These are phyloP conservation scores for Camellia sinensis DNA, from an alignment of 148 eudicot species.

Conservation along the genomic window DNA sequence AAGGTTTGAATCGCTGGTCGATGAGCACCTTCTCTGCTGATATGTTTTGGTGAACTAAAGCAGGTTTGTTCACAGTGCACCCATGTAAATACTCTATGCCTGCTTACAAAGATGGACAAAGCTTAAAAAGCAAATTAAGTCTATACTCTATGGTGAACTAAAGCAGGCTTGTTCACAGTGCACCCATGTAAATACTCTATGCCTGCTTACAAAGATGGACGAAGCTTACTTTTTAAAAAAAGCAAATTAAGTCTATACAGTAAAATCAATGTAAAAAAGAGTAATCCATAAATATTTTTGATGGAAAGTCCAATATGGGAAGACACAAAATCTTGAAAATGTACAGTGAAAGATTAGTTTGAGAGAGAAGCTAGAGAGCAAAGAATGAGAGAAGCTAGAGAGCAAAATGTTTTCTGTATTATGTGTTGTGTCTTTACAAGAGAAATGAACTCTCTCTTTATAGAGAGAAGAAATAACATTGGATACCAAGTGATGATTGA, in stretches of 20 bases:
- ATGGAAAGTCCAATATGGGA: not conserved
- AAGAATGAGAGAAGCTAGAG: too few species aligned
- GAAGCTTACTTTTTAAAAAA: not conserved
- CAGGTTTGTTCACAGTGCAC: constrained; percentile 53
- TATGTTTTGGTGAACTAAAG: constrained; percentile 82
- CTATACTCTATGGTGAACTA: constrained; percentile 51
- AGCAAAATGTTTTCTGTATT: too few species aligned
- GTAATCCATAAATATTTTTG: not conserved
- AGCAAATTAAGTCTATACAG: not conserved
- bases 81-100: constrained; percentile 84
- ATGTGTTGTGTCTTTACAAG: too few species aligned
- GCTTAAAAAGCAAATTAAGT: not conserved
- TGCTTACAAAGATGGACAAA: constrained; percentile 26
- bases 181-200: constrained; percentile 75
- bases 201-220: constrained; percentile 43
- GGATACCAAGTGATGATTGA: too few species aligned
- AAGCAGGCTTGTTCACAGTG: too few species aligned
- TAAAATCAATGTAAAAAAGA: not conserved
- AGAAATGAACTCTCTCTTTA: too few species aligned
- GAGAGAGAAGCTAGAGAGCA: too few species aligned
- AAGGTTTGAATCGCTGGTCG: constrained; percentile 52
- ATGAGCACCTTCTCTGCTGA: constrained; percentile 75
- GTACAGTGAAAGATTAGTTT: too few species aligned
- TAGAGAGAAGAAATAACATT: too few species aligned
- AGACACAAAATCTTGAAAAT: not conserved